Percentiles rank a stretch among this genome's conserved stretches.
These are phyloP conservation scores for Mortierella claussenii DNA, from an alignment of 192 early-diverging fungal genomes.

Conservation along the genomic window DNA sequence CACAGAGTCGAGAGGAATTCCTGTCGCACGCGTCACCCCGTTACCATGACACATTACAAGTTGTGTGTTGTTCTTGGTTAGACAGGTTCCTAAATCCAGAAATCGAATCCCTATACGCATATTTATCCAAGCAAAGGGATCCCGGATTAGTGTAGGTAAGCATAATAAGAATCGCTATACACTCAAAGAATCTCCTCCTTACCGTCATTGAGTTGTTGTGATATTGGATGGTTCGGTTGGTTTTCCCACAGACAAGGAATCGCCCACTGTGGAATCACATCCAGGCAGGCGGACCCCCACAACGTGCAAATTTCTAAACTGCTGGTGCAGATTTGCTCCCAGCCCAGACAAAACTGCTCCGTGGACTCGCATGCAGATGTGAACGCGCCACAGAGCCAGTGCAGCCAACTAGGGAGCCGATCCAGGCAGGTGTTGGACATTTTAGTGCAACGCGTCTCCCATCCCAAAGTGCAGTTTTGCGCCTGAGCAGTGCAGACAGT, in stretches of 20 bases:
- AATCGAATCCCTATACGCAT: constrained; percentile 49
- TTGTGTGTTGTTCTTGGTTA: constrained; percentile 33
- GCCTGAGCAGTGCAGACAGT: constrained; percentile 37
- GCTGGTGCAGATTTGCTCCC: constrained; percentile 46
- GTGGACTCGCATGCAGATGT: constrained; percentile 34
- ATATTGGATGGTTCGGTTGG: constrained; percentile 39
- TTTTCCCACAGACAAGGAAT: constrained; percentile 56
- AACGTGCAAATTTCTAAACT: constrained; percentile 37
- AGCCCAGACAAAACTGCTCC: constrained; percentile 45
- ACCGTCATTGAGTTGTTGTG: constrained; percentile 52
- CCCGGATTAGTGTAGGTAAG: neutral
- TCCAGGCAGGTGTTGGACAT: constrained; percentile 36
- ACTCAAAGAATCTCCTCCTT: constrained; percentile 5
- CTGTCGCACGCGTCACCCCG: constrained; percentile 22
- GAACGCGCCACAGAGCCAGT: constrained; percentile 51
- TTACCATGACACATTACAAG: constrained; percentile 53
- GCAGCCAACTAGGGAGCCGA: constrained; percentile 28
- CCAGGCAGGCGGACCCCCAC: constrained; percentile 38
- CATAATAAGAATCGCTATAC: neutral
- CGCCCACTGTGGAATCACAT: constrained; percentile 31
- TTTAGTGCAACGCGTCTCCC: constrained; percentile 34
- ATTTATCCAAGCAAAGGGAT: neutral
- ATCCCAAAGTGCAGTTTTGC: constrained; percentile 32
- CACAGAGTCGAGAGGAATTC: constrained; percentile 33
- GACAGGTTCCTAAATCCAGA: constrained; percentile 53